phyloP scores from a whole-genome alignment of 371 early-diverging fungal genomes.

The Dichotomocladium elegans region DNA sequence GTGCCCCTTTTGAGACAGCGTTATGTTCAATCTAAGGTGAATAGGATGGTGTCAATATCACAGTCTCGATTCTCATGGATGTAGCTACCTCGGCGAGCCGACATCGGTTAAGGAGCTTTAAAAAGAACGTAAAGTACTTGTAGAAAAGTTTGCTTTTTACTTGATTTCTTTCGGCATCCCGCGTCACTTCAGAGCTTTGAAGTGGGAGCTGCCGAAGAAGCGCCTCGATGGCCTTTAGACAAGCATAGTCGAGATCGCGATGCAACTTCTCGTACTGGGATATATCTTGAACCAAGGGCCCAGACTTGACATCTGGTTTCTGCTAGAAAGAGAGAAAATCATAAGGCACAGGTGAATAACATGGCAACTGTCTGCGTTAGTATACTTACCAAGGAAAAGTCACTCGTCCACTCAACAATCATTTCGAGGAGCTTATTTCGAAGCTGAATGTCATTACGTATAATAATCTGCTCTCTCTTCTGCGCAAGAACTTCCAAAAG shows the following conservation, averaged over 20 bases:
- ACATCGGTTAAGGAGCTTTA: slow-evolving; percentile 64
- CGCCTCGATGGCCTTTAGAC: slow-evolving; percentile 77
- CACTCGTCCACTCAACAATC: slow-evolving; percentile 83
- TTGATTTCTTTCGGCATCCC: slow-evolving; percentile 53
- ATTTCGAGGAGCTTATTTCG: slow-evolving; percentile 77
- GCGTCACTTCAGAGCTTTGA: slow-evolving; percentile 61
- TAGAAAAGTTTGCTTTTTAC: slow-evolving; percentile 73
- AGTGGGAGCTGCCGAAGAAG: slow-evolving; percentile 78
- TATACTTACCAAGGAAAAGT: slow-evolving; percentile 50
- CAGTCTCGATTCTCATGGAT: too few species aligned
- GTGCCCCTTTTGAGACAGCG: too few species aligned
- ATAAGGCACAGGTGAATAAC: slow-evolving; percentile 17
- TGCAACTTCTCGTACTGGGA: slow-evolving; percentile 54
- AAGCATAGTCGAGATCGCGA: slow-evolving; percentile 75
- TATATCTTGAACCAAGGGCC: slow-evolving; percentile 12
- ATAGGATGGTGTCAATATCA: slow-evolving; percentile 44
- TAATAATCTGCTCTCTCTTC: slow-evolving; percentile 73
- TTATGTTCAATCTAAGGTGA: too few species aligned
- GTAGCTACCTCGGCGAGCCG: slow-evolving; percentile 59
- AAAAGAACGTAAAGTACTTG: slow-evolving; percentile 80
- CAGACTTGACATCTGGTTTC: slow-evolving; percentile 13
- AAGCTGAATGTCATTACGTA: slow-evolving; percentile 78
- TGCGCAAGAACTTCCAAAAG: slow-evolving; percentile 75
- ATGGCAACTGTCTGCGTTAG: too few species aligned
- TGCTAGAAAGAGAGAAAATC: slow-evolving; percentile 1